Percentiles rank a stretch among this genome's conserved stretches.
Conservation (phyloP, 257 asterid genomes). For the Solanum bukasovii region DNA sequence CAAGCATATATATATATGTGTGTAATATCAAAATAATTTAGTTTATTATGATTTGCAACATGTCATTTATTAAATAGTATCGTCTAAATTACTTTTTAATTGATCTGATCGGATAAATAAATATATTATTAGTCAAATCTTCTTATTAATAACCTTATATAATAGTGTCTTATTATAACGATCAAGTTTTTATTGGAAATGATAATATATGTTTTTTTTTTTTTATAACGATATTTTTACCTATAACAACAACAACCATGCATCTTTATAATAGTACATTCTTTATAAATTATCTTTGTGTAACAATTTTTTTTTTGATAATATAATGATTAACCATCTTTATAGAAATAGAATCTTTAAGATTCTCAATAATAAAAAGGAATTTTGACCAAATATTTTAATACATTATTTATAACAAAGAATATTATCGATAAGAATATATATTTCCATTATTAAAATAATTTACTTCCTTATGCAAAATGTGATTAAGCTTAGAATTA, state of each 20-base stretch:
- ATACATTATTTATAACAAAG: background rate
- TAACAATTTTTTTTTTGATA: background rate
- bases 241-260: background rate
- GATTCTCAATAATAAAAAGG: background rate
- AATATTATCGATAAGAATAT: background rate
- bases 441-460: background rate
- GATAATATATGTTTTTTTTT: background rate
- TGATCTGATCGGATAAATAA: background rate
- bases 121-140: background rate
- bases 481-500: background rate
- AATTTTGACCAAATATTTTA: background rate
- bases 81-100: too few relatives aligned
- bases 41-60: too few relatives aligned
- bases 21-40: too few relatives aligned
- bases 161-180: background rate
- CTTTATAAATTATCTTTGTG: background rate
- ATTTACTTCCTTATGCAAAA: background rate
- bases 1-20: background rate
- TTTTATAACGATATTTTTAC: background rate
- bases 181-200: background rate
- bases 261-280: background rate
- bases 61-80: background rate
- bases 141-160: background rate
- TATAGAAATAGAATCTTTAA: background rate
- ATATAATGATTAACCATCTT: background rate